Percentiles rank a stretch among this genome's conserved stretches.
Conservation (phyloP, 176 grass and related monocot species). For the Oryza glumipatula region DNA sequence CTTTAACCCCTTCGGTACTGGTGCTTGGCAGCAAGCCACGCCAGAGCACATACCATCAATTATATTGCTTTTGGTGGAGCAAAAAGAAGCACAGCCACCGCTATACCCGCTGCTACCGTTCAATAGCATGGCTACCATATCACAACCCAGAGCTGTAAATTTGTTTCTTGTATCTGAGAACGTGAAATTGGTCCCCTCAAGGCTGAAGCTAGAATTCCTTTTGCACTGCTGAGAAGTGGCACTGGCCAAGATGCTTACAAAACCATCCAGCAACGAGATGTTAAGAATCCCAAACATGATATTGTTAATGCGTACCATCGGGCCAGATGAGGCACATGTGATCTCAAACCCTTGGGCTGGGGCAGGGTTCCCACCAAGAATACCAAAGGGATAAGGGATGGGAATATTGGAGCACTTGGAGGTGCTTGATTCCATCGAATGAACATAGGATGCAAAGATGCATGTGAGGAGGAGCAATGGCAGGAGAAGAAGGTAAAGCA, state of each 20-base stretch:
- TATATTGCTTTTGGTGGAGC: constrained; percentile 9
- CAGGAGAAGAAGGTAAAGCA: constrained; percentile 5
- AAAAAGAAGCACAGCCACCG: constrained; percentile 58
- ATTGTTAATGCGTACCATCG: constrained; percentile 19
- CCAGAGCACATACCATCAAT: constrained; percentile 44
- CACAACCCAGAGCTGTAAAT: constrained; percentile 62
- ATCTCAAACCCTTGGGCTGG: constrained; percentile 31
- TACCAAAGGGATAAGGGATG: constrained; percentile 61
- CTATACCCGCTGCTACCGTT: constrained; percentile 11
- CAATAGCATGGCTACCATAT: constrained; percentile 45
- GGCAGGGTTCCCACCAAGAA: background rate
- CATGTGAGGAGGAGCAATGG: constrained; percentile 8
- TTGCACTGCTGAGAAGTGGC: constrained; percentile 9
- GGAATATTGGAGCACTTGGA: constrained; percentile 22
- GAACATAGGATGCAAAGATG: constrained; percentile 9
- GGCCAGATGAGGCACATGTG: background rate
- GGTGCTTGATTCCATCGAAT: constrained; percentile 8
- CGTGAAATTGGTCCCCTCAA: constrained; percentile 55
- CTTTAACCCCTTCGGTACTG: constrained; percentile 40
- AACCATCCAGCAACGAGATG: constrained; percentile 50
- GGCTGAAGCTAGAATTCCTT: constrained; percentile 21
- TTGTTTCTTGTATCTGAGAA: constrained; percentile 65
- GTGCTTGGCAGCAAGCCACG: constrained; percentile 63
- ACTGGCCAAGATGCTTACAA: constrained; percentile 34
- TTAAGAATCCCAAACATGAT: constrained; percentile 7